Conservation (phyloP, 495 filamentous ascomycete genomes). For the Jackrogersella minutella region DNA sequence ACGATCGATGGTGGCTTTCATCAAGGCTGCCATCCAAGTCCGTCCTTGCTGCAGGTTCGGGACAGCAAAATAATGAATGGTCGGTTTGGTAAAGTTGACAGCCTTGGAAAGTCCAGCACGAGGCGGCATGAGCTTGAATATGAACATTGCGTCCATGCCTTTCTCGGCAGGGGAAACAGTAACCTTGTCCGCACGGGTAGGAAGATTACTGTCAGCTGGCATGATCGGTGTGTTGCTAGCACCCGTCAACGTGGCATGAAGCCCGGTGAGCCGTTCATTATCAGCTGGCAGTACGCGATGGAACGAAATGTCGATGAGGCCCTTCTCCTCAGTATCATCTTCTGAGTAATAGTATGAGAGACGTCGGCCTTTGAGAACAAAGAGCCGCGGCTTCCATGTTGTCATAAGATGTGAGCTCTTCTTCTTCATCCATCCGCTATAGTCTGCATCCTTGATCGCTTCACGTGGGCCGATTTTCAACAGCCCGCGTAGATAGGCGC, state of each 20-base stretch:
- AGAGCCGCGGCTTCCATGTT: conserved; percentile 95
- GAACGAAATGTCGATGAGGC: conserved; percentile 95
- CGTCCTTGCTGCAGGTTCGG: conserved; percentile 87
- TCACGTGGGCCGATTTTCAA: conserved; percentile 83
- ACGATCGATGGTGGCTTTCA: conserved; percentile 98
- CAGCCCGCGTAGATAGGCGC: conserved; percentile 88
- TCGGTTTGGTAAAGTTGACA: conserved; percentile 96
- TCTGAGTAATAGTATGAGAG: conserved; percentile 97
- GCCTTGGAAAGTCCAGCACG: conserved; percentile 86
- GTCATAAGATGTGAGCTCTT: conserved; percentile 93
- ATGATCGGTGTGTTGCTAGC: conserved; percentile 78
- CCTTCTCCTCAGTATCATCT: conserved; percentile 88
- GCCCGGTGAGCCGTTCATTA: conserved; percentile 83
- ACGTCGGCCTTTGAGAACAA: conserved; percentile 88
- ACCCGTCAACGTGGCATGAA: conserved; percentile 92
- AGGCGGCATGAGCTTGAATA: conserved; percentile 97
- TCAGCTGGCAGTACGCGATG: conserved; percentile 97
- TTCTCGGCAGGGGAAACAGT: conserved; percentile 51
- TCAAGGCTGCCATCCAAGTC: conserved; percentile 97
- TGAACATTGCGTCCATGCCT: conserved; percentile 75
- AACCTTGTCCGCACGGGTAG: conserved; percentile 60
- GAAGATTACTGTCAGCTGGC: conserved; percentile 69
- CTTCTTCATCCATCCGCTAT: conserved; percentile 99
- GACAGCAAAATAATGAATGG: conserved; percentile 97
- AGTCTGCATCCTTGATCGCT: conserved; percentile 88